Evolutionary conservation across 352 stramenopile species (phyloP), one percentile per base, ranked within the genome.

Genomic region (Phytophthora sojae): DNA sequence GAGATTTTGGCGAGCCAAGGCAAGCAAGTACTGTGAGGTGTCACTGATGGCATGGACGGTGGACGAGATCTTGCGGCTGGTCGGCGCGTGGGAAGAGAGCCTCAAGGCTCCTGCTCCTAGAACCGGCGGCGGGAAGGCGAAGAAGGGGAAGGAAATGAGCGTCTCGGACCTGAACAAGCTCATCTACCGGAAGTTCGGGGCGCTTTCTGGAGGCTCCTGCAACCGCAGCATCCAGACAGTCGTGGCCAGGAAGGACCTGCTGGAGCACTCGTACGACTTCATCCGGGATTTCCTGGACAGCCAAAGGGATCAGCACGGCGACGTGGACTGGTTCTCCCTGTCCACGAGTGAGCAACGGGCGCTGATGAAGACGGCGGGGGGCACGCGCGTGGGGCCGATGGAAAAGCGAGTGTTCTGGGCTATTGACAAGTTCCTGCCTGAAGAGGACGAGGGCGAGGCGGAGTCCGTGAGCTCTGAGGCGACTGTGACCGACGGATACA

Each of bases 341-440:
- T 12, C 56, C 35, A 53, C 21, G 6, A 68, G 4, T 6, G 42
- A 72, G 15, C 68, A 76, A 52, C 39, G 52, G 23, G 15, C 51
- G 51, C 55, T 71, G n/a, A 76, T 76, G 68, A 58, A 72, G 45
- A 72, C 51, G 9, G 57, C 62, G 5, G 68, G 63, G 3, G 61
- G 62, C 1, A 55, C 62, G 12, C 51, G 30, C 6, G 62, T 76
- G 39, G 49, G 45, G 23, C 68, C 63, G 0, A 64, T 76, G n/a
- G 56, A 67, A 5, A 57, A 67, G 19, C 47, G 8, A 7, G 56
- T 72, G 1, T 72, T 76, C 39, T 21, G 6, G 19, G 57, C 56
- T 1, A 9, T 76, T 1, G 50, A 68, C 15, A 56, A 51, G 7
- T 12, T 76, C 45, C 15, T 76, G 17, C 23, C 5, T 14, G 25